Base-by-base conservation (phyloP, 2,329 filamentous ascomycete genomes). In the Cadophora gregata region DNA sequence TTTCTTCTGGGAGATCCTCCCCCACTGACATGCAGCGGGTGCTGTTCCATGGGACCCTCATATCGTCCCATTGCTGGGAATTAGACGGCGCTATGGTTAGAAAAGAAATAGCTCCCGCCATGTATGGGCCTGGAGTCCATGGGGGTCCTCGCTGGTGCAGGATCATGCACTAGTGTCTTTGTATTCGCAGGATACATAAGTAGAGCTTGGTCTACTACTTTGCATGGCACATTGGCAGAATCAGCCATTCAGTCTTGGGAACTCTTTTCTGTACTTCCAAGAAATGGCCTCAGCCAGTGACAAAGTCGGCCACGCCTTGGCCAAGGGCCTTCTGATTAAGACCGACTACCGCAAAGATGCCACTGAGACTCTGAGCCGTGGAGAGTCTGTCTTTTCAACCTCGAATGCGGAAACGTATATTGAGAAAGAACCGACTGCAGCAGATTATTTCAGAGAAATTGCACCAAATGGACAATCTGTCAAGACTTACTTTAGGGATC, bases 301-400 rank as follows among this genome's bases (percentile, higher is more conserved):
- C 72, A 89, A 90, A 78, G 72, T 91, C 71, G 91, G 93, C 79
- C 90, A 90, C 75, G 82, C 83, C 73, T 79, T 97, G 78, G 94
- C 93, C 77, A 96, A 93, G 78, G 84, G 83, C 68, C 84, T 97
- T 47, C 90, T 92, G 65, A 97, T 97, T 83, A 92, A 96, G 78
- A 81, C 97, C 36, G 82, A 92, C 68, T 87, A 90, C 68, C 83
- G 87, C 53, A 85, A 94, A 67, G 83, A 85, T 63, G 79, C 82
- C 47, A 80, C 81, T 45, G 88, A 93, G 60, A 85, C 88, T 56
- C 83, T 58, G 0, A 58, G 93, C 59, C 91, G 90, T 12, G 92
- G 92, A 73, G 93, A 96, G 78, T 96, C 93, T 1, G 84, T 91
- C 67, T 88, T 93, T 74, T 96, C 93, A 0, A 83, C 87, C 38